These are phyloP conservation scores for Coemansia sp. DNA, from an alignment of 192 early-diverging fungal species.

Conservation along the genomic window DNA sequence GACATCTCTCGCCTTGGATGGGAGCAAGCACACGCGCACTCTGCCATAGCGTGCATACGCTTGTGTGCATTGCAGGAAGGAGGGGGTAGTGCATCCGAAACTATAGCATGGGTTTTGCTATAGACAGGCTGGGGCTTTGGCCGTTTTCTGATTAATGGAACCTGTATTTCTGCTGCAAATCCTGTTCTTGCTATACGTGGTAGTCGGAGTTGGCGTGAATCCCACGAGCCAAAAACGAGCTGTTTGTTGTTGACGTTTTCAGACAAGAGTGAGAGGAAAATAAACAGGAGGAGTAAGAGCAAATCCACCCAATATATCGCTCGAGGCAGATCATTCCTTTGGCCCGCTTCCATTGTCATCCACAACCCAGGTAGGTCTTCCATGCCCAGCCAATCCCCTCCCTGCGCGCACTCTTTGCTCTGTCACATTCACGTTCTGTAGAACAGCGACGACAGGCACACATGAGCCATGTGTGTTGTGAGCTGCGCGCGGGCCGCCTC, in stretches of 20 bases:
- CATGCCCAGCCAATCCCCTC: not conserved
- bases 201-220: too few species aligned
- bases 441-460: not conserved
- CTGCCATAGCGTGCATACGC: too few species aligned
- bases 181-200: not conserved
- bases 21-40: too few species aligned
- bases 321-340: not conserved
- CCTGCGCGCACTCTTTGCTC: not conserved
- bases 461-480: not conserved
- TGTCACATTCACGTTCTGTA: not conserved
- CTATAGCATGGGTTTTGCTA: too few species aligned
- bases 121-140: too few species aligned
- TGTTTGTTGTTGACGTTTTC: not conserved
- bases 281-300: constrained; percentile 2
- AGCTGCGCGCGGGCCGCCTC: not conserved
- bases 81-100: too few species aligned
- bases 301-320: not conserved
- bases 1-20: too few species aligned
- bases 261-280: not conserved
- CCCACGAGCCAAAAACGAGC: not conserved
- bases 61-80: too few species aligned
- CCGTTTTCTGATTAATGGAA: too few species aligned
- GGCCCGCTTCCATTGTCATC: not conserved
- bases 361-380: not conserved
- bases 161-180: too few species aligned